These are phyloP conservation scores for Groenewaldozyma sp. DNA, from an alignment of 1,139 yeast species.

Conservation along the genomic window DNA sequence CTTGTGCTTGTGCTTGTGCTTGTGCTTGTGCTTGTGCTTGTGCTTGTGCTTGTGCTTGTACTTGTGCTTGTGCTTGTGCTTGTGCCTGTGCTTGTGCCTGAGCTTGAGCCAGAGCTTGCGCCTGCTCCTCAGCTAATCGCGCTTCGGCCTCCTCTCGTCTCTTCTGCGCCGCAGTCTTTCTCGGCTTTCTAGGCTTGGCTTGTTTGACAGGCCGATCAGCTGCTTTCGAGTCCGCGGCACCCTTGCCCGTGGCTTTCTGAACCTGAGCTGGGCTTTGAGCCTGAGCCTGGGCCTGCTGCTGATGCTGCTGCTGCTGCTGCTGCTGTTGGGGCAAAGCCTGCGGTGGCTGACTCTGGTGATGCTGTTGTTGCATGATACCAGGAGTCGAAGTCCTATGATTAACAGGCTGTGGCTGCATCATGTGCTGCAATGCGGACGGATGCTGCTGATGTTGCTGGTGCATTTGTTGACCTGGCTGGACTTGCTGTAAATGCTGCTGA, in stretches of 20 bases:
- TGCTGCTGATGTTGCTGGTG: constrained; percentile 8
- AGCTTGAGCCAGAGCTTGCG: constrained; percentile 15
- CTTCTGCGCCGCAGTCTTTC: too few relatives aligned
- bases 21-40: constrained; percentile 13
- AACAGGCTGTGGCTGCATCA: constrained; percentile 1
- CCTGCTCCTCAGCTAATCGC: constrained; percentile 19
- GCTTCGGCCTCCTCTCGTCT: too few relatives aligned
- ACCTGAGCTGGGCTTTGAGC: constrained; percentile 11
- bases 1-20: constrained; percentile 10
- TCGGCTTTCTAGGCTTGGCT: too few relatives aligned
- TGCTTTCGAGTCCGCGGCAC: neutral
- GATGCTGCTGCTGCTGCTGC: neutral
- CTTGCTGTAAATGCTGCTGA: constrained; percentile 9
- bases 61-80: constrained; percentile 13
- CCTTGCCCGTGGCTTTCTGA: constrained; percentile 2
- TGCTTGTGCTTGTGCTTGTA: constrained; percentile 11
- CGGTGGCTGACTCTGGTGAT: neutral
- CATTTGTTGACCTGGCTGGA: constrained; percentile 8
- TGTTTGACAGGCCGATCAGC: too few relatives aligned
- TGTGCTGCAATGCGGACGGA: constrained; percentile 6
- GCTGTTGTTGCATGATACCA: constrained; percentile 49
- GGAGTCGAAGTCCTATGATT: constrained; percentile 73
- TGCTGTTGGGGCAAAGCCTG: neutral
- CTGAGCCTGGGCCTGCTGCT: constrained; percentile 5
- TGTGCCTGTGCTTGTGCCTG: constrained; percentile 7